Evolutionary conservation across 2,329 filamentous ascomycete genomes (phyloP).

Genomic region (Amauroascus verrucosus): DNA sequence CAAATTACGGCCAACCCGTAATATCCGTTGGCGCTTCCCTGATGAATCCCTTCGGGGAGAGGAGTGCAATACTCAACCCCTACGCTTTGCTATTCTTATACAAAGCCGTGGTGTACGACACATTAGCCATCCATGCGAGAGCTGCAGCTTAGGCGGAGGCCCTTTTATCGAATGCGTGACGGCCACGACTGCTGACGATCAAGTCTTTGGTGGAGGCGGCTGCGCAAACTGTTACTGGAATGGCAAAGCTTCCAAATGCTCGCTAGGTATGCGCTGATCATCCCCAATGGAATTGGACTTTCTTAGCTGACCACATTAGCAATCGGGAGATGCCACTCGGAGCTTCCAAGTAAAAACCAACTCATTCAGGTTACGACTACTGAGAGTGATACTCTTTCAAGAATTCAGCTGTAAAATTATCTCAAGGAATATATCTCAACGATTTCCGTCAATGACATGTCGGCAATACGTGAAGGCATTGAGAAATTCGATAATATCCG

Average conservation of each 20-base stretch:
- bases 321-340: neutral
- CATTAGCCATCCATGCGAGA: neutral
- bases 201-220: neutral
- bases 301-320: neutral
- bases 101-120: neutral
- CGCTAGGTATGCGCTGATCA: neutral
- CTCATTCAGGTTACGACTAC: neutral
- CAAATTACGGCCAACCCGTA: neutral
- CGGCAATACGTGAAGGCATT: neutral
- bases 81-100: neutral
- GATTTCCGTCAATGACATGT: neutral
- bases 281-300: neutral
- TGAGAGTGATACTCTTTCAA: neutral
- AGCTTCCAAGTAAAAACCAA: too few species aligned
- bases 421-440: neutral
- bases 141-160: neutral
- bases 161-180: neutral
- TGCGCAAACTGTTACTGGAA: slow-evolving; percentile 3
- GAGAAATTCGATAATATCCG: neutral
- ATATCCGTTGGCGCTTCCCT: neutral
- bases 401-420: neutral
- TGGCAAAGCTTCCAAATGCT: neutral
- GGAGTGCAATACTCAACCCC: neutral
- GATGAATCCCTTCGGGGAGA: neutral
- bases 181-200: neutral